A percentile compares a stretch with the other conserved stretches of the same genome.
Evolutionary conservation across 2,329 filamentous ascomycete genomes (phyloP).

Genomic region (Cladosporium sp.): DNA sequence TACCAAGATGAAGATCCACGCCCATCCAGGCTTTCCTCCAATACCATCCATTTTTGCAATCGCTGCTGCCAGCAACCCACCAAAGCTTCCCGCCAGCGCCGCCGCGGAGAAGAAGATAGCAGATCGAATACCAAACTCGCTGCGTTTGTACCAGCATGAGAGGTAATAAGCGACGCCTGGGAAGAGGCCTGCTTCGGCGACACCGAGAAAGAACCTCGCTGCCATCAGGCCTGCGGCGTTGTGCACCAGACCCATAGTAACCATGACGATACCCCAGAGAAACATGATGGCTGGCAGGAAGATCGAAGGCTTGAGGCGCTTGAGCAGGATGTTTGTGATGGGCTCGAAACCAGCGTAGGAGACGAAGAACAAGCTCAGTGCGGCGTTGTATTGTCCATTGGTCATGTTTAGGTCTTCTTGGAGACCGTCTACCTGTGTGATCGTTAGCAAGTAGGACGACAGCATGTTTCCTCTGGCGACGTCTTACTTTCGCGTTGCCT

Average conservation of each 20-base stretch:
- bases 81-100: conserved; percentile 75
- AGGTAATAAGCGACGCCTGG: conserved; percentile 79
- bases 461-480: background rate
- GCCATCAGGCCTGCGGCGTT: conserved; percentile 33
- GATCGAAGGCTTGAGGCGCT: conserved; percentile 69
- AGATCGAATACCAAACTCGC: conserved; percentile 76
- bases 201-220: conserved; percentile 34
- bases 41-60: conserved; percentile 70
- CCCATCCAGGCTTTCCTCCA: conserved; percentile 41
- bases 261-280: conserved; percentile 56
- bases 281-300: conserved; percentile 75
- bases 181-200: conserved; percentile 48
- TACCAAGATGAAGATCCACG: conserved; percentile 22
- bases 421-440: conserved; percentile 45
- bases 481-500: conserved; percentile 60
- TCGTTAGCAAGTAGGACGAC: background rate
- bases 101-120: conserved; percentile 84
- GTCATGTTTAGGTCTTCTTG: conserved; percentile 62
- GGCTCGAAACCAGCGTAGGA: conserved; percentile 80
- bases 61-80: conserved; percentile 69
- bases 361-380: conserved; percentile 82
- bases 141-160: conserved; percentile 78
- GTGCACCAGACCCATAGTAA: conserved; percentile 28
- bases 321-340: conserved; percentile 76
- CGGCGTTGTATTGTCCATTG: conserved; percentile 68